Conservation (phyloP, 2,329 filamentous ascomycete genomes). For the Trichoderma guizhouense region DNA sequence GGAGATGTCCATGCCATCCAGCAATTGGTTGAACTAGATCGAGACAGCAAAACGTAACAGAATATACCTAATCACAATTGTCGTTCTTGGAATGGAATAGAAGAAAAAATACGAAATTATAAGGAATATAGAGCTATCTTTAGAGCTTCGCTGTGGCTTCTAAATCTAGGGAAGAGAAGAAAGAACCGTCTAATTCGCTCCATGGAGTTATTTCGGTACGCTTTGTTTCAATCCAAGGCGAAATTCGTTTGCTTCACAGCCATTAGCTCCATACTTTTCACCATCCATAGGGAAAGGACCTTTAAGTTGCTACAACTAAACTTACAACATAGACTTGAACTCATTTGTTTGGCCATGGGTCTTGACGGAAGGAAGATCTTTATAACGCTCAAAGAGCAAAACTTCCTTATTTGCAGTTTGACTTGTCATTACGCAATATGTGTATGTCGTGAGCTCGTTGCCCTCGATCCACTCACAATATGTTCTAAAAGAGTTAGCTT, state of each 20-base stretch:
- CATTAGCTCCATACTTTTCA: background rate
- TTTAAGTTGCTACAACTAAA: background rate
- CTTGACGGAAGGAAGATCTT: background rate
- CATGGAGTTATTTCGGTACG: background rate
- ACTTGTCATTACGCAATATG: background rate
- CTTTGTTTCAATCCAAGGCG: background rate
- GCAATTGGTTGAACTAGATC: no score
- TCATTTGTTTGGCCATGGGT: background rate
- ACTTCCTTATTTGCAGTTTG: background rate
- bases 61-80: no score
- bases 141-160: background rate
- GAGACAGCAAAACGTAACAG: no score
- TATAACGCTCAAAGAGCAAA: background rate
- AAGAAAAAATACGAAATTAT: no score
- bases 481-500: background rate
- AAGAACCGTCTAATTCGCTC: background rate
- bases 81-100: no score
- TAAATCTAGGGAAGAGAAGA: background rate
- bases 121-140: background rate
- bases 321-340: background rate
- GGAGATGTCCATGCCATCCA: no score
- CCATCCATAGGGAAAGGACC: background rate
- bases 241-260: background rate
- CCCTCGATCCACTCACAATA: background rate
- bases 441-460: background rate